Conservation (phyloP, 2,329 filamentous ascomycete species). For the Hirsutella minnesotensis region DNA sequence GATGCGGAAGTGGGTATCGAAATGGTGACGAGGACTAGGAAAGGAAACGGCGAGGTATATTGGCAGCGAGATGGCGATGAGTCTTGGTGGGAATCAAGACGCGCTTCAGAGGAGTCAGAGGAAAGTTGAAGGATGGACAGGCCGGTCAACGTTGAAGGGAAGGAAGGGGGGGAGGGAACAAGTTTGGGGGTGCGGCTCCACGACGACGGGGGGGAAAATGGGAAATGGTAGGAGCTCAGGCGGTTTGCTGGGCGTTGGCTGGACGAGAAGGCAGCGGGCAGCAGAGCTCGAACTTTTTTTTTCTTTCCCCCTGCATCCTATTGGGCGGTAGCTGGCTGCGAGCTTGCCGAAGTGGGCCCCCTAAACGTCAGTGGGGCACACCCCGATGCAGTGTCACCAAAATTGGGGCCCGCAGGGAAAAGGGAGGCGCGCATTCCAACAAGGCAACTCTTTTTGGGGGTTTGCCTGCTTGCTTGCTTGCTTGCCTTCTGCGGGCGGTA, state of each 20-base stretch:
- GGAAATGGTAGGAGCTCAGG: constrained; percentile 9
- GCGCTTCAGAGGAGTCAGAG: neutral
- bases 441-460: neutral
- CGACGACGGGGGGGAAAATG: constrained; percentile 2
- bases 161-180: constrained; percentile 1
- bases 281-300: constrained; percentile 26
- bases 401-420: constrained; percentile 4
- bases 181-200: constrained; percentile 8
- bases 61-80: neutral
- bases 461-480: too few species aligned
- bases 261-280: constrained; percentile 15
- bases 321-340: constrained; percentile 21
- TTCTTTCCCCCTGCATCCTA: constrained; percentile 17
- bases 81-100: neutral
- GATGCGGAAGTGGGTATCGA: too few species aligned
- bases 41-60: too few species aligned
- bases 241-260: constrained; percentile 13
- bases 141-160: neutral
- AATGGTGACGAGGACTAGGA: too few species aligned
- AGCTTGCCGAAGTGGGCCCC: constrained; percentile 21
- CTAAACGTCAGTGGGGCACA: constrained; percentile 19
- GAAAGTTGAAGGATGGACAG: neutral
- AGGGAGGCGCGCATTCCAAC: constrained; percentile 6
- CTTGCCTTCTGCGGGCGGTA: too few species aligned
- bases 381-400: constrained; percentile 6